These are phyloP conservation scores for Bullera alba DNA, from an alignment of 768 basidiomycete species.

Conservation along the genomic window DNA sequence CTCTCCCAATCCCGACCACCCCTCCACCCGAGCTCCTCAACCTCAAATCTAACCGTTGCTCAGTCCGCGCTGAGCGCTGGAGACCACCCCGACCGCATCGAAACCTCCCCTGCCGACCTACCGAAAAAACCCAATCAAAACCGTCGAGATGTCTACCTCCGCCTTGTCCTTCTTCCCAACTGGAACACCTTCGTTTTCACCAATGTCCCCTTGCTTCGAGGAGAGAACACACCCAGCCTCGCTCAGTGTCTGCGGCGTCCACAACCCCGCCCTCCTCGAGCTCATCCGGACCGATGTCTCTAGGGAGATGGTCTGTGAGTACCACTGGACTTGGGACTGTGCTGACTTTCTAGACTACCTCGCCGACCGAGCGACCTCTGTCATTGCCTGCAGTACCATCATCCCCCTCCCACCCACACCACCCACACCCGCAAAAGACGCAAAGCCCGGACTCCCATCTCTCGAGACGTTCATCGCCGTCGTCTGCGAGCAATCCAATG, in stretches of 20 bases:
- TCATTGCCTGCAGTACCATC: constrained; percentile 54
- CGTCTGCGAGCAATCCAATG: constrained; percentile 74
- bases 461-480: constrained; percentile 80
- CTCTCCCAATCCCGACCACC: too few species aligned
- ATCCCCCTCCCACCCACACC: constrained; percentile 57
- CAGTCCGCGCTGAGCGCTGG: too few species aligned
- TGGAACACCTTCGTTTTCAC: constrained; percentile 35
- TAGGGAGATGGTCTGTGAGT: constrained; percentile 67
- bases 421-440: constrained; percentile 58
- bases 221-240: constrained; percentile 44
- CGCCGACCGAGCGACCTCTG: constrained; percentile 66
- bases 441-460: constrained; percentile 53
- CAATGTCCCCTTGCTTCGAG: constrained; percentile 38
- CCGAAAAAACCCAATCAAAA: too few species aligned
- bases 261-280: constrained; percentile 72
- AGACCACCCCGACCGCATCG: too few species aligned
- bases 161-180: constrained; percentile 29
- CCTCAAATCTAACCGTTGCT: too few species aligned
- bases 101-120: too few species aligned
- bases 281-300: constrained; percentile 73
- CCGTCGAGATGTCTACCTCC: constrained; percentile 1
- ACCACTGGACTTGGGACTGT: background rate
- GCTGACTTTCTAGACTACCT: constrained; percentile 53
- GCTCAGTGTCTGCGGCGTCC: constrained; percentile 48
- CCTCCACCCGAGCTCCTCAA: too few species aligned